These are phyloP conservation scores for Stenocarpella maydis DNA, from an alignment of 2,329 filamentous ascomycete genomes.

Conservation along the genomic window DNA sequence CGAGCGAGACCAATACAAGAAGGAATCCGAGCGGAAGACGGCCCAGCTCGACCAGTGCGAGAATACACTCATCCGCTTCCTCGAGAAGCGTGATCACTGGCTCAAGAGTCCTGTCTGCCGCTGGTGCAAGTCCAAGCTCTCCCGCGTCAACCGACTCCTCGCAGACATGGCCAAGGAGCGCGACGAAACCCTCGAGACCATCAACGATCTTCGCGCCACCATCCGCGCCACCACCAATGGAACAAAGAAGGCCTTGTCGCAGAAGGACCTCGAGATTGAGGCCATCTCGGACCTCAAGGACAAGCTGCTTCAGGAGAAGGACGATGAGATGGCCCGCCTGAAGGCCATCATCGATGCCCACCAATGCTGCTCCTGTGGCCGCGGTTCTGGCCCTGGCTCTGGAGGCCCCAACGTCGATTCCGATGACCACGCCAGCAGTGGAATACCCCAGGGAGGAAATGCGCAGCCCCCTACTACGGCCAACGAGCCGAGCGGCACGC, in stretches of 20 bases:
- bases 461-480: slow-evolving; percentile 10
- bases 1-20: neutral
- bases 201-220: neutral
- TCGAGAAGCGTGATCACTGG: neutral
- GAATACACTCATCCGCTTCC: neutral
- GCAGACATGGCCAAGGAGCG: neutral
- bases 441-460: slow-evolving; percentile 4
- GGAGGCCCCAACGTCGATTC: neutral
- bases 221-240: no score
- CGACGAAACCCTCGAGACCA: neutral
- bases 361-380: neutral
- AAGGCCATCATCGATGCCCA: neutral
- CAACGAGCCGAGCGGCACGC: slow-evolving; percentile 7
- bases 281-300: neutral
- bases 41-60: neutral
- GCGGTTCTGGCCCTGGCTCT: neutral
- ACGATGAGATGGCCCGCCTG: neutral
- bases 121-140: neutral
- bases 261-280: neutral
- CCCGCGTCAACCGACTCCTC: neutral
- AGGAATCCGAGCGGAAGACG: neutral
- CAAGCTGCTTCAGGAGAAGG: neutral
- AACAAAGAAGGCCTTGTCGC: no score
- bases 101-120: no score
- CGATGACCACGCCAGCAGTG: neutral